Evolutionary conservation across 1,284 basidiomycete genomes (phyloP), one percentile per base, ranked within the genome.

Genomic region (Ustilago vetiveriae): DNA sequence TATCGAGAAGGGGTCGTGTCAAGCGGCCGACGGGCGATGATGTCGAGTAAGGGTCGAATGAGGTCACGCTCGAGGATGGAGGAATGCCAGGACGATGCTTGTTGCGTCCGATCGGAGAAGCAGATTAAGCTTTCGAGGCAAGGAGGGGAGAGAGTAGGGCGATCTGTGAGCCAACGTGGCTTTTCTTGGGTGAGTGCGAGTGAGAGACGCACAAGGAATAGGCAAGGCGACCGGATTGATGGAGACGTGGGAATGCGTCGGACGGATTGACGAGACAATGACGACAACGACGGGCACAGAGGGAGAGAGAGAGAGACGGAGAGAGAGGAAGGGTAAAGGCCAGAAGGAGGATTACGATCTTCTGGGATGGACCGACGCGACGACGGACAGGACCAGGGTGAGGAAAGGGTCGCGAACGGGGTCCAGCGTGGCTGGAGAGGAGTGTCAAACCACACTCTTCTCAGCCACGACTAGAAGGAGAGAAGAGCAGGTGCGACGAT

Each of bases 381-480:
- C n/a, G n/a, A n/a, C n/a, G n/a, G n/a, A n/a, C n/a, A n/a, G n/a
- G n/a, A n/a, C n/a, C n/a, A n/a, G n/a, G n/a, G n/a, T n/a, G n/a
- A n/a, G n/a, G n/a, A n/a, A n/a, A n/a, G n/a, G n/a, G n/a, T n/a
- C n/a, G n/a, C n/a, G n/a, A n/a, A n/a, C n/a, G n/a, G n/a, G 60
- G 53, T 64, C 60, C 51, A 57, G 45, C 40, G 60, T 64, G 60
- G 49, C 60, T 48, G 50, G 26, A 50, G 52, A 49, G 35, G 36
- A 36, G 43, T 1, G 33, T n/a, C 11, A 9, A 48, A 24, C 17
- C 38, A 27, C 17, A 30, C 40, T 57, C 43, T 45, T 40, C 27
- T 49, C 52, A 40, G 44, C 52, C 45, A 56, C 45, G 53, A 48
- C 30, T 16, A 14, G 37, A 26, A 37, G 37, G 17, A 22, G 32